Percentiles rank a stretch among this genome's conserved stretches.
phyloP scores from a whole-genome alignment of 345 rosid genomes.

The Hypericum perforatum region DNA sequence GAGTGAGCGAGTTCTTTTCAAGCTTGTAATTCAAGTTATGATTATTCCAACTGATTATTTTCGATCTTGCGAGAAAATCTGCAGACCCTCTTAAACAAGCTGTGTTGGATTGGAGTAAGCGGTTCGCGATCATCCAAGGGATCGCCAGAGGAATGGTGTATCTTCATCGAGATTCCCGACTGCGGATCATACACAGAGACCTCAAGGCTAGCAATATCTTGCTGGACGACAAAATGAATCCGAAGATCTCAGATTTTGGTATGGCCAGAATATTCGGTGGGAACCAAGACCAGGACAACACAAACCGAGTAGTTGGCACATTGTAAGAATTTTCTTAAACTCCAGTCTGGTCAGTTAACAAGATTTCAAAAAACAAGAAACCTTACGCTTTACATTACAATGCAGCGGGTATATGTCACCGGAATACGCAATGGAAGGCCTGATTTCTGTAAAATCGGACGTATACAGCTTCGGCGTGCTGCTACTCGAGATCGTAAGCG shows the following conservation, averaged over 20 bases:
- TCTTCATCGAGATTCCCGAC: constrained; percentile 2
- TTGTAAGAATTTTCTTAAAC: background rate
- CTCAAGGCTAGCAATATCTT: no score
- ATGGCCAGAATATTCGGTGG: constrained; percentile 2
- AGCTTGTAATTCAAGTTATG: background rate
- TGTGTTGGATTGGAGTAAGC: background rate
- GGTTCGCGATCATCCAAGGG: background rate
- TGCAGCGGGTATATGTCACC: constrained; percentile 27
- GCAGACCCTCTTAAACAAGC: background rate
- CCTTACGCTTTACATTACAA: background rate
- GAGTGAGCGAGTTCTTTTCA: no score
- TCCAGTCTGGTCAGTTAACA: background rate
- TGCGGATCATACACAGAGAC: background rate
- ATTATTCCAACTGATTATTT: background rate
- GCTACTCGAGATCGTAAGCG: constrained; percentile 17
- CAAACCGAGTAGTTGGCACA: constrained; percentile 2
- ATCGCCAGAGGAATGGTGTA: background rate
- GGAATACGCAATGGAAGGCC: constrained; percentile 26
- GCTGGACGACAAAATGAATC: no score
- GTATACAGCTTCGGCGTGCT: constrained; percentile 24
- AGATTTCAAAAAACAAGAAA: no score
- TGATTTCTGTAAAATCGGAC: constrained; percentile 23
- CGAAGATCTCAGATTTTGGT: background rate
- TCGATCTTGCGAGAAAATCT: background rate
- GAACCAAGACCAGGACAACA: background rate